Evolutionary conservation across 2,329 filamentous ascomycete genomes (phyloP).

Genomic region (Colletotrichum costaricense): DNA sequence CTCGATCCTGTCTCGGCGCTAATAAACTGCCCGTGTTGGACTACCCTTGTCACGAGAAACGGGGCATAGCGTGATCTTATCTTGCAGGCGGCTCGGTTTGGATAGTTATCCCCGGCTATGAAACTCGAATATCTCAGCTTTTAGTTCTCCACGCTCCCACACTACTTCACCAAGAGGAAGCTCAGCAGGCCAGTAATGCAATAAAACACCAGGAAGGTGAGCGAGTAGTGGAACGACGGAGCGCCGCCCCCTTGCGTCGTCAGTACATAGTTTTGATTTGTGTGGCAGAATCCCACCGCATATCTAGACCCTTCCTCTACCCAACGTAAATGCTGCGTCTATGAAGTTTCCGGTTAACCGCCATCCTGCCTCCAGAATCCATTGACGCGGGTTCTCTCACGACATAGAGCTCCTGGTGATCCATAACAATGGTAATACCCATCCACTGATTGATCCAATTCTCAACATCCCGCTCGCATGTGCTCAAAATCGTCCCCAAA

Average conservation of each 20-base stretch:
- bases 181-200: not conserved
- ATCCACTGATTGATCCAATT: not conserved
- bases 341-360: not conserved
- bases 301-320: not conserved
- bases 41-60: not conserved
- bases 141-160: not conserved
- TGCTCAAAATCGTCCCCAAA: not conserved
- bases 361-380: not conserved
- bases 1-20: too few species aligned
- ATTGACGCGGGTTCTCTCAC: not conserved
- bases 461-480: not conserved
- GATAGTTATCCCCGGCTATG: not conserved
- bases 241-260: not conserved
- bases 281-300: not conserved
- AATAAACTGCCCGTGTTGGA: not conserved
- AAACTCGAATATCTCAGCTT: too few species aligned
- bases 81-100: not conserved
- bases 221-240: not conserved
- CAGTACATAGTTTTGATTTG: not conserved
- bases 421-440: not conserved
- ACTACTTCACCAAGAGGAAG: not conserved
- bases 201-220: not conserved
- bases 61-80: not conserved
- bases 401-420: too few species aligned
- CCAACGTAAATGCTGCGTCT: not conserved